Percentiles rank a stretch among this genome's conserved stretches.
Conservation (phyloP, 768 basidiomycete species). For the Leccinum subtestaceum region DNA sequence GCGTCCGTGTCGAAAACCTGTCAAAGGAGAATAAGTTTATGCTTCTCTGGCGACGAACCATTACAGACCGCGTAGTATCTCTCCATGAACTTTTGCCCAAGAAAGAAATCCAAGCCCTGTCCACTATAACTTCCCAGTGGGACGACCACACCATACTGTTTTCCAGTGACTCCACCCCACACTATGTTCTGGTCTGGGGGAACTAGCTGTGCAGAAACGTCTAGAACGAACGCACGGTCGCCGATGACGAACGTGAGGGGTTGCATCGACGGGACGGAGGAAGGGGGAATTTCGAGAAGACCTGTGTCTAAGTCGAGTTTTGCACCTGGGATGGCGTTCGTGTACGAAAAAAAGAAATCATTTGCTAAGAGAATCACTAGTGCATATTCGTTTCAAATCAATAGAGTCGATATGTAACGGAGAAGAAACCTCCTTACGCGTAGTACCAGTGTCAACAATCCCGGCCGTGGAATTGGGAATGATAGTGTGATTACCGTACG, state of each 20-base stretch:
- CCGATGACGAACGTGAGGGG: constrained; percentile 10
- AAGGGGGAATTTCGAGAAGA: constrained; percentile 11
- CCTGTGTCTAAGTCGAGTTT: background rate
- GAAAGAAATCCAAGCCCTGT: background rate
- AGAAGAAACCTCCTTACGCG: background rate
- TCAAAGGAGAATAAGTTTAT: background rate
- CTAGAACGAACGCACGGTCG: background rate
- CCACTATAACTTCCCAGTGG: background rate
- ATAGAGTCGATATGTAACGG: background rate
- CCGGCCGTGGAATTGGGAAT: constrained; percentile 8
- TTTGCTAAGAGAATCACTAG: constrained; percentile 13
- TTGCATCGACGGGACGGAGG: constrained; percentile 11
- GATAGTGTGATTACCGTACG: constrained; percentile 13
- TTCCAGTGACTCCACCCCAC: background rate
- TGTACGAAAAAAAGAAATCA: constrained; percentile 10
- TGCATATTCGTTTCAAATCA: background rate
- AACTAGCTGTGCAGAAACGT: background rate
- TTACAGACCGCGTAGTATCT: background rate
- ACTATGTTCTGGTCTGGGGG: background rate
- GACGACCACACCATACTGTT: background rate
- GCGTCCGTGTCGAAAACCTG: background rate
- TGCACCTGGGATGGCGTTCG: constrained; percentile 12
- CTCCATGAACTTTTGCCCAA: background rate
- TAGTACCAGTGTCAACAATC: background rate
- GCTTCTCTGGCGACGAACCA: background rate